A percentile compares a stretch with the other conserved stretches of the same genome.
These are phyloP conservation scores for Rhodotorula glutinis DNA, from an alignment of 1,284 basidiomycete species.

Conservation along the genomic window DNA sequence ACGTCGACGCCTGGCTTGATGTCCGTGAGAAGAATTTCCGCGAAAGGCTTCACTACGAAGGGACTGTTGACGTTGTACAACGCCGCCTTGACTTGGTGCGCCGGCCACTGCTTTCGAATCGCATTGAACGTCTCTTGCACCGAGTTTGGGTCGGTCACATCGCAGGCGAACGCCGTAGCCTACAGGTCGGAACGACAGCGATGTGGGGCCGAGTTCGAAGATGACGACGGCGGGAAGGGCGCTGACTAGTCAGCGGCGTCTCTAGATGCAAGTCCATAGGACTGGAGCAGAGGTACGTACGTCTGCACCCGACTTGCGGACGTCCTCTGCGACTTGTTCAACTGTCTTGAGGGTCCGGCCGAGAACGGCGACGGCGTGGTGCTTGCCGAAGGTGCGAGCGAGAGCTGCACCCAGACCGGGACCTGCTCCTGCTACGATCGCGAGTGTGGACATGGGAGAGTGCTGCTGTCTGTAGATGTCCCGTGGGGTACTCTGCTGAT, in stretches of 20 bases:
- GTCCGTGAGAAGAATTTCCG: slow-evolving; percentile 23
- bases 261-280: no score
- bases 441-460: slow-evolving; percentile 8
- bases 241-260: background rate
- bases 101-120: slow-evolving; percentile 24
- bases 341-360: slow-evolving; percentile 10
- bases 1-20: slow-evolving; percentile 24
- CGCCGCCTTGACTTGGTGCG: slow-evolving; percentile 23
- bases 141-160: slow-evolving; percentile 18
- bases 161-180: slow-evolving; percentile 30
- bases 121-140: slow-evolving; percentile 13
- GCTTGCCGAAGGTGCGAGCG: slow-evolving; percentile 10
- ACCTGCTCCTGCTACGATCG: slow-evolving; percentile 30
- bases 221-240: no score
- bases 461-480: no score
- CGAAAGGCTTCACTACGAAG: slow-evolving; percentile 32
- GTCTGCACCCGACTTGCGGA: slow-evolving; percentile 19
- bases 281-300: slow-evolving; percentile 4
- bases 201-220: background rate
- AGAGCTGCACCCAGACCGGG: slow-evolving; percentile 26
- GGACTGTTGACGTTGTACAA: slow-evolving; percentile 35
- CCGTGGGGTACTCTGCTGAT: no score
- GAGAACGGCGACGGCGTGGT: slow-evolving; percentile 28
- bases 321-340: background rate
- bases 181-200: background rate